Base-by-base conservation (phyloP, 805 yeast genomes). In the Nakazawaea ernobii region DNA sequence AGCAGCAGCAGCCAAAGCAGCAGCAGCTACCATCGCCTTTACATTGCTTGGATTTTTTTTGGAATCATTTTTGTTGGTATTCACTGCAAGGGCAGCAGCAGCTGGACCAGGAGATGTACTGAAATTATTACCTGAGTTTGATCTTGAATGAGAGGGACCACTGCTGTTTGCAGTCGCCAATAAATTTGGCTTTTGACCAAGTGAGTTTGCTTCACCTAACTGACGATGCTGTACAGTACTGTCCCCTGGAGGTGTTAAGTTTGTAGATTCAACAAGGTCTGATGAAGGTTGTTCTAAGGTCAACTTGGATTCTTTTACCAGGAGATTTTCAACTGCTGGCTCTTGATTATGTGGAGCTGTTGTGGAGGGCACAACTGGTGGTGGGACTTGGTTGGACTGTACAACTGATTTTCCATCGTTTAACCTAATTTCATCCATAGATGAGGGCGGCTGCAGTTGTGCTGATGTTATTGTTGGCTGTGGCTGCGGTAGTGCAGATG, bases 1-100 rank as follows among this genome's bases (percentile, higher is more conserved):
- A 2, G 91, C 91, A 0, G 92, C 94, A 0, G 86, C 88, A 3
- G 90, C 89, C 43, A 86, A 67, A 0, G 92, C 92, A 8, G 91
- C 92, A 1, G 94, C 94, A 0, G 92, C 94, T 8, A 85, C 84
- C 55, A 75, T 72, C 0, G 86, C 88, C 55, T 80, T 76, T 42
- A 65, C 66, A 30, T 56, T 62, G 44, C 61, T 66, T 40, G 46
- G 37, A 14, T 37, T 41, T n/a, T 42, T 42, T 17, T 15, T 37
- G 2, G 52, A 15, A 17, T 44, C 44, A 9, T 37, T 14, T 45
- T 63, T 63, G 8, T 60, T 58, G n/a, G 59, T 57, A 35, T 51
- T 52, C 30, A 61, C 59, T 1, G 64, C 67, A 40, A 65, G 49
- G 3, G 67, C 69, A 13, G 69, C 69, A 8, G 68, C 64, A 1